Evolutionary conservation across 2,329 filamentous ascomycete genomes (phyloP).

Genomic region (Neofusicoccum cordaticola): DNA sequence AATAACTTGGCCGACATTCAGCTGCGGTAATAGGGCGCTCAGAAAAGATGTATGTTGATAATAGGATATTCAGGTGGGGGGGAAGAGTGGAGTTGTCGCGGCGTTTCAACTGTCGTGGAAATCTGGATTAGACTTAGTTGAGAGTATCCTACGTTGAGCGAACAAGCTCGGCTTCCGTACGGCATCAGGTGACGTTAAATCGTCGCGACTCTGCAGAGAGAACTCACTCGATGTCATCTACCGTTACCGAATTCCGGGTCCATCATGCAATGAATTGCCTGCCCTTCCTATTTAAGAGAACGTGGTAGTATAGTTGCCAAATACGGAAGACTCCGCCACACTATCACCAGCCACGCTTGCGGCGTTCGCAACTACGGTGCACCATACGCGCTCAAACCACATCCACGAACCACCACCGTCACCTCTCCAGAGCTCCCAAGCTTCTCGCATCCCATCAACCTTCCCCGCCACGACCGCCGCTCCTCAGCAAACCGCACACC

Average conservation of each 20-base stretch:
- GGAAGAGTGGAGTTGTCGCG: neutral
- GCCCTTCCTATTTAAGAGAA: no score
- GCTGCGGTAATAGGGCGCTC: neutral
- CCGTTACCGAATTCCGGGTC: no score
- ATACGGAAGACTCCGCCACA: no score
- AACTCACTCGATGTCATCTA: no score
- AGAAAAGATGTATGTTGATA: neutral
- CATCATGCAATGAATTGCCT: no score
- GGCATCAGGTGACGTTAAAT: no score
- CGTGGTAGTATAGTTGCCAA: no score
- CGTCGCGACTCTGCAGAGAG: no score
- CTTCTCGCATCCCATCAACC: neutral
- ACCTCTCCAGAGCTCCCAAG: neutral
- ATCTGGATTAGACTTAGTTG: no score
- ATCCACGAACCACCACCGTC: slow-evolving; percentile 1
- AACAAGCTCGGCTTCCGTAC: no score
- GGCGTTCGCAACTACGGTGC: neutral
- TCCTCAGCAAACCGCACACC: neutral
- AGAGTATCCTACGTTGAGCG: no score
- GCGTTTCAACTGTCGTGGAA: neutral
- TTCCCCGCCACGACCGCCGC: neutral
- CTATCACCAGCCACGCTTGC: no score
- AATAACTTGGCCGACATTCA: neutral
- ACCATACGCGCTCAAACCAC: neutral
- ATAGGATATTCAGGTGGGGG: neutral